These are phyloP conservation scores for Haplosporangium gracile DNA, from an alignment of 192 early-diverging fungal species.

Conservation along the genomic window DNA sequence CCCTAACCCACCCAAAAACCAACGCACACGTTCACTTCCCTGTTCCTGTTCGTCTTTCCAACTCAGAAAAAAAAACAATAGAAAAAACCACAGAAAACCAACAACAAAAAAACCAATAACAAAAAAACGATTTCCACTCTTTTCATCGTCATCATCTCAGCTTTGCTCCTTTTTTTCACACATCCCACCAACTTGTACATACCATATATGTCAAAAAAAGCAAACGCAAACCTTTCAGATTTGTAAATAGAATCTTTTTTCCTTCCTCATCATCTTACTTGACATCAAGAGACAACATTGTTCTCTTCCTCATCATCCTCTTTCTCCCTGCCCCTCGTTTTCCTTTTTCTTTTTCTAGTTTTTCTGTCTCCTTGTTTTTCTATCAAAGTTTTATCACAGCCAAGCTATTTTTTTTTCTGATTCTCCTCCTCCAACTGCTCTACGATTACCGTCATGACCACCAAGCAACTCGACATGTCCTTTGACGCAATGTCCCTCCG, in stretches of 20 bases:
- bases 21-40: not conserved
- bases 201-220: not conserved
- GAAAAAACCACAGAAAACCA: slow-evolving; percentile 16
- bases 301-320: not conserved
- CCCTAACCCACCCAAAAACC: not conserved
- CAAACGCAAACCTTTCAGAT: slow-evolving; percentile 7
- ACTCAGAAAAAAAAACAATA: not conserved
- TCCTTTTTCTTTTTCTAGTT: not conserved
- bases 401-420: not conserved
- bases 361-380: slow-evolving; percentile 13
- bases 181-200: slow-evolving; percentile 8
- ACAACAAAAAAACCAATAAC: not conserved
- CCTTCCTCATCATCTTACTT: slow-evolving; percentile 2
- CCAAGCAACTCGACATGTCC: slow-evolving; percentile 54
- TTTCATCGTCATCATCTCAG: not conserved
- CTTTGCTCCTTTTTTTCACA: slow-evolving; percentile 6
- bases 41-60: not conserved
- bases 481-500: slow-evolving; percentile 54
- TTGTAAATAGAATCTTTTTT: slow-evolving; percentile 9
- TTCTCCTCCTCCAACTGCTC: not conserved
- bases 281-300: not conserved
- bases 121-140: not conserved
- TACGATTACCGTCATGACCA: slow-evolving; percentile 33
- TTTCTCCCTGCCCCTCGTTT: not conserved
- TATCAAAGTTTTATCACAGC: slow-evolving; percentile 1